phyloP scores from a whole-genome alignment of 73 alveolate genomes.

The Symbiodinium natans region DNA sequence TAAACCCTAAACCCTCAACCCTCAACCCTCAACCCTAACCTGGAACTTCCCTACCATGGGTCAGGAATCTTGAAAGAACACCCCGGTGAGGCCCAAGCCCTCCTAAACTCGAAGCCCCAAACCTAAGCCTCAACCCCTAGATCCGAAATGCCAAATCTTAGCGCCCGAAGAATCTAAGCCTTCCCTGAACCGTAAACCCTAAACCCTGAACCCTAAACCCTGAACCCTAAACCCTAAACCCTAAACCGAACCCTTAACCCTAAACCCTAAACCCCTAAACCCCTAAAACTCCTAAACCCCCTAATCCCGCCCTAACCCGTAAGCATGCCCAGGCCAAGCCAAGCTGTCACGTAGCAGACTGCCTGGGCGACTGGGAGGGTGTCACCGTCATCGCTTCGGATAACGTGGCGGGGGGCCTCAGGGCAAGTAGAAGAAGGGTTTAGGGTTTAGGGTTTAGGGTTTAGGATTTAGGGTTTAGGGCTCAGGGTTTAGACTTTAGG shows the following conservation, averaged over 20 bases:
- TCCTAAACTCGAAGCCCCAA: no score
- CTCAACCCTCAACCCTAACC: no score
- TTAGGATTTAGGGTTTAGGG: background rate
- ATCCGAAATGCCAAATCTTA: no score
- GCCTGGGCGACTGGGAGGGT: constrained; percentile 62
- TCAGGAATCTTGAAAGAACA: no score
- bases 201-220: no score
- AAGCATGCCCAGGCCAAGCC: constrained; percentile 26
- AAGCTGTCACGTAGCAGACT: constrained; percentile 80
- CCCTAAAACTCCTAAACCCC: background rate
- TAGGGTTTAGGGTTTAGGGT: background rate
- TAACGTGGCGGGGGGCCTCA: constrained; percentile 56
- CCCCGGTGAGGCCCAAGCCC: no score
- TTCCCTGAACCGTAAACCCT: no score
- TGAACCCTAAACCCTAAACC: background rate
- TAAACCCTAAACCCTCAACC: no score
- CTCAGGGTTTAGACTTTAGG: background rate
- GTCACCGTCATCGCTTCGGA: constrained; percentile 80
- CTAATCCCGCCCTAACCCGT: background rate
- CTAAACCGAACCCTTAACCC: background rate
- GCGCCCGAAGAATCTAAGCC: no score
- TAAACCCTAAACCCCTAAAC: background rate
- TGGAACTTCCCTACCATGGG: no score
- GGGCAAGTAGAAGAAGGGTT: background rate
- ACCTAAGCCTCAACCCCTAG: no score